phyloP scores from a whole-genome alignment of 2,329 filamentous ascomycete species.

The Neonectria punicea region DNA sequence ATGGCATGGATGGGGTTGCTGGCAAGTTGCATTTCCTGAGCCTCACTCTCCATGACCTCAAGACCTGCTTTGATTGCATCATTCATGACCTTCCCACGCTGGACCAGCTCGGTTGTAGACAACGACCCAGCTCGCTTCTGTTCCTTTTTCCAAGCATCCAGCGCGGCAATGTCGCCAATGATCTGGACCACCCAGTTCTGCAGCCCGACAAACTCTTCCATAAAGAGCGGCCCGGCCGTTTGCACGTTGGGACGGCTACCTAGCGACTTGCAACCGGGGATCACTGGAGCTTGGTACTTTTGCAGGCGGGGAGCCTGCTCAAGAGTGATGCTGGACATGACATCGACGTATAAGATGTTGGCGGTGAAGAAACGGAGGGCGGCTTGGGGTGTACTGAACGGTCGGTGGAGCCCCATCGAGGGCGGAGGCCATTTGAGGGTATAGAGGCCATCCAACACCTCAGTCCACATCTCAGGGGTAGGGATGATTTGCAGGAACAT shows the following conservation, averaged over 20 bases:
- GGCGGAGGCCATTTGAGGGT: slow-evolving; percentile 49
- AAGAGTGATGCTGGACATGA: slow-evolving; percentile 60
- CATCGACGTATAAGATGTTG: slow-evolving; percentile 60
- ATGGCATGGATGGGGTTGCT: slow-evolving; percentile 24
- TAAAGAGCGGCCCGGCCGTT: slow-evolving; percentile 48
- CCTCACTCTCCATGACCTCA: slow-evolving; percentile 42
- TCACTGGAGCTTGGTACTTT: slow-evolving; percentile 53
- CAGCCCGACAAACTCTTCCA: slow-evolving; percentile 65
- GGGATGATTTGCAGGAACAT: slow-evolving; percentile 60
- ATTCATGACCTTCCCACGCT: slow-evolving; percentile 55
- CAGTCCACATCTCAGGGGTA: slow-evolving; percentile 50
- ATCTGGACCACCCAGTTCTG: slow-evolving; percentile 66
- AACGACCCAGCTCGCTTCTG: slow-evolving; percentile 55
- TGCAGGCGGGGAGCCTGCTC: slow-evolving; percentile 55
- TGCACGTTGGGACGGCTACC: slow-evolving; percentile 32
- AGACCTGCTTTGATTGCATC: slow-evolving; percentile 49
- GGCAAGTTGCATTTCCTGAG: neutral
- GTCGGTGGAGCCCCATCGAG: slow-evolving; percentile 45
- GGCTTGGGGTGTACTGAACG: slow-evolving; percentile 58
- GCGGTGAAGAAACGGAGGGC: slow-evolving; percentile 60
- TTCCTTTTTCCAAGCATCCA: slow-evolving; percentile 66
- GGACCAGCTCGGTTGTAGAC: slow-evolving; percentile 57
- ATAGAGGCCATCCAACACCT: slow-evolving; percentile 46
- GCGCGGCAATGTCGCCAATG: slow-evolving; percentile 63
- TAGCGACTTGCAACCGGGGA: slow-evolving; percentile 46